A percentile compares a stretch with the other conserved stretches of the same genome.
These are phyloP conservation scores for Diospyros lotus DNA, from an alignment of 148 eudicot species.

Conservation along the genomic window DNA sequence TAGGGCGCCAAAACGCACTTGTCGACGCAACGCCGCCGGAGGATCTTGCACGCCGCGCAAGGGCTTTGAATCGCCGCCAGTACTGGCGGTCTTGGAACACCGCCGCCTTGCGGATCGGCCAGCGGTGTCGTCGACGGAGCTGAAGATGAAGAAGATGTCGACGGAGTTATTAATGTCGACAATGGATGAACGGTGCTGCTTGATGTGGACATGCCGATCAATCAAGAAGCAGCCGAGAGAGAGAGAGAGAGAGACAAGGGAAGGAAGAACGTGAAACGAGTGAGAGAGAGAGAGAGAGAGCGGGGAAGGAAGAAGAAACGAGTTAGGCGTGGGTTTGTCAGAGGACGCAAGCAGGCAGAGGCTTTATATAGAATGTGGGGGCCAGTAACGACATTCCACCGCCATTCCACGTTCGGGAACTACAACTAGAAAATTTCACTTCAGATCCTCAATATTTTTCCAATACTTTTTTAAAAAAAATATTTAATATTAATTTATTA, in stretches of 20 bases:
- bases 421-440: no score
- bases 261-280: neutral
- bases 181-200: conserved; percentile 47
- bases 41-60: conserved; percentile 7
- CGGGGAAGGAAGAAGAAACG: neutral
- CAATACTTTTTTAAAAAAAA: no score
- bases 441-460: no score
- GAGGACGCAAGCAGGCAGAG: no score
- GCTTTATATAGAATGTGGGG: no score
- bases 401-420: no score
- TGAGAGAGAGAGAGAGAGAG: neutral
- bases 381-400: no score
- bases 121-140: conserved; percentile 28
- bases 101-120: no score
- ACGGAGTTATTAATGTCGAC: conserved; percentile 59
- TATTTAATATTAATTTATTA: no score
- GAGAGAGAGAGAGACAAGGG: neutral
- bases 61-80: no score
- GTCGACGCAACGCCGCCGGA: conserved; percentile 8
- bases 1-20: conserved; percentile 23
- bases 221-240: neutral
- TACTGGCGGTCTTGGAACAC: no score
- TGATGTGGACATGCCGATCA: conserved; percentile 3
- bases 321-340: no score
- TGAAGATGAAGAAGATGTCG: conserved; percentile 41